Percentiles rank a stretch among this genome's conserved stretches.
phyloP scores from a whole-genome alignment of 768 basidiomycete species.

The Amanita exitialis region DNA sequence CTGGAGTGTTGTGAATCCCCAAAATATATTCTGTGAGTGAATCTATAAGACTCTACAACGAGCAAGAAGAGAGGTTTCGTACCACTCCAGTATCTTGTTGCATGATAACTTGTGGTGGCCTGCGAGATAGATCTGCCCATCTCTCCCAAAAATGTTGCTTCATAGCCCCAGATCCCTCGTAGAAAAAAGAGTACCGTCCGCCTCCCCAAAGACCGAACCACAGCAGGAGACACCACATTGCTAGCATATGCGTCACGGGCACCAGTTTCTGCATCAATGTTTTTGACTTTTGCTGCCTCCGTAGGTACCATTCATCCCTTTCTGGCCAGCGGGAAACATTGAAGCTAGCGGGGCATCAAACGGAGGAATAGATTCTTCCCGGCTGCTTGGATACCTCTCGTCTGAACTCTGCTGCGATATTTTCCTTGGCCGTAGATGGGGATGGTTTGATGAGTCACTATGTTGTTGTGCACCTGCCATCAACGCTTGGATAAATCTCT shows the following conservation, averaged over 20 bases:
- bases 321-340: conserved; percentile 22
- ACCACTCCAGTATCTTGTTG: conserved; percentile 2
- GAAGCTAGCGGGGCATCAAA: conserved; percentile 39
- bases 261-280: conserved; percentile 49
- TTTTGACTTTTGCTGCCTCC: background rate
- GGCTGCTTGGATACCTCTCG: background rate
- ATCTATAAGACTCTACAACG: background rate
- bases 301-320: background rate
- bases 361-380: conserved; percentile 12
- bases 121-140: conserved; percentile 49
- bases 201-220: conserved; percentile 59
- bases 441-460: conserved; percentile 7
- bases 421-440: background rate
- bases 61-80: background rate
- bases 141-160: conserved; percentile 36
- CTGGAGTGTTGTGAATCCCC: conserved; percentile 69
- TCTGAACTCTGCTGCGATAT: background rate
- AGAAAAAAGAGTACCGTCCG: conserved; percentile 41
- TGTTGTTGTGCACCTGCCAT: conserved; percentile 24
- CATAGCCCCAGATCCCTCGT: conserved; percentile 18
- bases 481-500: conserved; percentile 58
- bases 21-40: conserved; percentile 62
- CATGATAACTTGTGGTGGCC: conserved; percentile 4
- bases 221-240: conserved; percentile 53
- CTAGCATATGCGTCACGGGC: conserved; percentile 55